These are phyloP conservation scores for Plasmopara viticola DNA, from an alignment of 352 stramenopile species.

Conservation along the genomic window DNA sequence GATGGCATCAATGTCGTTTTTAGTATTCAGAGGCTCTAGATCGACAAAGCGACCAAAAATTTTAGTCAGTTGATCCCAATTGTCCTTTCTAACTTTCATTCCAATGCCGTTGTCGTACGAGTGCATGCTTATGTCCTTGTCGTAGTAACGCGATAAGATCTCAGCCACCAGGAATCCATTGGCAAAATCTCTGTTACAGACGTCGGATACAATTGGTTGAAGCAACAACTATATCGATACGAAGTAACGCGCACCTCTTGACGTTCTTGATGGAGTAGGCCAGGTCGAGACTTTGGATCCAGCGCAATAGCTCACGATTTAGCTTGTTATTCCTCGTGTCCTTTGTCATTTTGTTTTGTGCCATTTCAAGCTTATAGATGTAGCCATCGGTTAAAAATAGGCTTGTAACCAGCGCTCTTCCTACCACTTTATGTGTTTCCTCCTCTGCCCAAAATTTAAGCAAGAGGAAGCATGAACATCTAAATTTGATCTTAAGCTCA, in stretches of 20 bases:
- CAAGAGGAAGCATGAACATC: too few species aligned
- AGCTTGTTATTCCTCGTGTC: slow-evolving; percentile 56
- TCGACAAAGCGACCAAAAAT: slow-evolving; percentile 75
- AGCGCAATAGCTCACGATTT: slow-evolving; percentile 86
- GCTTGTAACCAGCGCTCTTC: too few species aligned
- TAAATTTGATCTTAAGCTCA: too few species aligned
- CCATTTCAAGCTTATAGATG: slow-evolving; percentile 15
- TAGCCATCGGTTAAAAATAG: not conserved
- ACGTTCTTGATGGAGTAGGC: slow-evolving; percentile 93
- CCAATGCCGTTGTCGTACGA: slow-evolving; percentile 91
- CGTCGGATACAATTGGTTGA: not conserved
- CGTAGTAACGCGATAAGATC: slow-evolving; percentile 89
- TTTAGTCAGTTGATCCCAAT: slow-evolving; percentile 85
- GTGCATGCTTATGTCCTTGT: slow-evolving; percentile 91
- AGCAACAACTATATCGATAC: too few species aligned
- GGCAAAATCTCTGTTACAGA: slow-evolving; percentile 61
- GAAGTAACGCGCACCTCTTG: slow-evolving; percentile 51
- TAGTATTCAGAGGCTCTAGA: slow-evolving; percentile 48
- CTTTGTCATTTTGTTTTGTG: slow-evolving; percentile 6
- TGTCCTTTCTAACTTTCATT: slow-evolving; percentile 87
- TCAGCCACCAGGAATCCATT: slow-evolving; percentile 90
- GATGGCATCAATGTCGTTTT: slow-evolving; percentile 69
- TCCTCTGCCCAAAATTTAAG: too few species aligned
- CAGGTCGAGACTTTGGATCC: slow-evolving; percentile 91
- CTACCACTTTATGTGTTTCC: too few species aligned